Evolutionary conservation across 2,329 filamentous ascomycete species (phyloP).

Genomic region (Aureobasidium musti): DNA sequence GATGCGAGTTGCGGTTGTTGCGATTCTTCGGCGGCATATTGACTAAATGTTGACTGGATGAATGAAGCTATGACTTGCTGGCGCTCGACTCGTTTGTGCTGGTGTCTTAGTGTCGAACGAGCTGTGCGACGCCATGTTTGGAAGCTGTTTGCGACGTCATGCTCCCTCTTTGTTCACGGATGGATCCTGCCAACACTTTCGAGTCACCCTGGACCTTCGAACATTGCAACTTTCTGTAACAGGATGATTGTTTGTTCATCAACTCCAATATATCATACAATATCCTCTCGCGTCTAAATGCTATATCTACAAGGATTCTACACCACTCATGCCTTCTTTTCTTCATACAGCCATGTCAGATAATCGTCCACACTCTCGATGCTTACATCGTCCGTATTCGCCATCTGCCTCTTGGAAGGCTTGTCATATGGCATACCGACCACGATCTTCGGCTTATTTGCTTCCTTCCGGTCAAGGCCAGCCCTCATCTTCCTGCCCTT

Average conservation of each 20-base stretch:
- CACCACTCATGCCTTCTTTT: background rate
- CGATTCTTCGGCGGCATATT: conserved; percentile 17
- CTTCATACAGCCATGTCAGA: conserved; percentile 31
- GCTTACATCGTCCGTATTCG: conserved; percentile 18
- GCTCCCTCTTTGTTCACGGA: background rate
- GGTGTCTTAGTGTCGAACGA: background rate
- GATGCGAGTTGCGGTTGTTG: conserved; percentile 26
- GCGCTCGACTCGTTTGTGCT: conserved; percentile 10
- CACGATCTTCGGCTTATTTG: conserved; percentile 46
- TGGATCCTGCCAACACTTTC: background rate
- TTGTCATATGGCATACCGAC: conserved; percentile 32
- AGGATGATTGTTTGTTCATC: background rate
- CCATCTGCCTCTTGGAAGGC: conserved; percentile 1
- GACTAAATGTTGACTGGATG: background rate
- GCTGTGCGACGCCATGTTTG: conserved; percentile 6
- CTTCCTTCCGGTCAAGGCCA: conserved; percentile 56
- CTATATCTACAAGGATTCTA: background rate
- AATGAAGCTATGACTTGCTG: background rate
- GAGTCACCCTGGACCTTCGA: background rate
- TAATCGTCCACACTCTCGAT: conserved; percentile 33
- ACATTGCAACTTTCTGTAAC: background rate
- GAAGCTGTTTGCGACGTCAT: conserved; percentile 17
- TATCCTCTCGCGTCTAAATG: background rate
- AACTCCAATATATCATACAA: background rate
- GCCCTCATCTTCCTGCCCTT: conserved; percentile 62